phyloP scores from a whole-genome alignment of 129 eudicot species.

The Heracleum sosnowskyi region DNA sequence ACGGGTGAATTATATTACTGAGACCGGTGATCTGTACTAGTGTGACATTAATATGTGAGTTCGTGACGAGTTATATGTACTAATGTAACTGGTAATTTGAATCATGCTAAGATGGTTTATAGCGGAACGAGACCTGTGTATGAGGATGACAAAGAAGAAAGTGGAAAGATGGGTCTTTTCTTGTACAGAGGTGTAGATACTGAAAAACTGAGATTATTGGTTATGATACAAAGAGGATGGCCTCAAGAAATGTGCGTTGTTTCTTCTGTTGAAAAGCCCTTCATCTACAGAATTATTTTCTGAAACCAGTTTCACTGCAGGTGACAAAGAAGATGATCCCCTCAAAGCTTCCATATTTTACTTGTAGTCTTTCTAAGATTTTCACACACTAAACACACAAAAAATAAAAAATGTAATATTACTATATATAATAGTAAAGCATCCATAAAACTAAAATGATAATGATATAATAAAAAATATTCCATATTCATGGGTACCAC shows the following conservation, averaged over 20 bases:
- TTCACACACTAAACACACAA: conserved; percentile 8
- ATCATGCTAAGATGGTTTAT: no score
- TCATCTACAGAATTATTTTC: not conserved
- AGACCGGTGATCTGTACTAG: no score
- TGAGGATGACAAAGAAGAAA: conserved; percentile 11
- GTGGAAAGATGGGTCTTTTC: not conserved
- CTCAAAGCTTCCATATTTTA: conserved; percentile 6
- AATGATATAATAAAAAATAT: no score
- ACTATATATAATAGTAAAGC: no score
- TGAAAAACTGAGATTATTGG: not conserved
- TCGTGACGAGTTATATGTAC: no score
- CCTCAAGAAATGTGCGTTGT: not conserved
- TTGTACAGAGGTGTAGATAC: not conserved
- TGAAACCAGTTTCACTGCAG: conserved; percentile 7
- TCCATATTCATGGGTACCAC: no score
- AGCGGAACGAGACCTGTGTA: conserved; percentile 8
- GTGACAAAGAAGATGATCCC: not conserved
- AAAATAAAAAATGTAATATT: no score
- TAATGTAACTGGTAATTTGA: no score
- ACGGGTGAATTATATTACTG: no score
- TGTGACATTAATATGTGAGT: no score
- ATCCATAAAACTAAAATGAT: no score
- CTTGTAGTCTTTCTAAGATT: not conserved
- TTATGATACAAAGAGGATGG: not conserved
- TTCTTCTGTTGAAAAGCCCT: not conserved